Percentiles rank a stretch among this genome's conserved stretches.
phyloP scores from a whole-genome alignment of 768 basidiomycete species.

The Lentinula lateritia region DNA sequence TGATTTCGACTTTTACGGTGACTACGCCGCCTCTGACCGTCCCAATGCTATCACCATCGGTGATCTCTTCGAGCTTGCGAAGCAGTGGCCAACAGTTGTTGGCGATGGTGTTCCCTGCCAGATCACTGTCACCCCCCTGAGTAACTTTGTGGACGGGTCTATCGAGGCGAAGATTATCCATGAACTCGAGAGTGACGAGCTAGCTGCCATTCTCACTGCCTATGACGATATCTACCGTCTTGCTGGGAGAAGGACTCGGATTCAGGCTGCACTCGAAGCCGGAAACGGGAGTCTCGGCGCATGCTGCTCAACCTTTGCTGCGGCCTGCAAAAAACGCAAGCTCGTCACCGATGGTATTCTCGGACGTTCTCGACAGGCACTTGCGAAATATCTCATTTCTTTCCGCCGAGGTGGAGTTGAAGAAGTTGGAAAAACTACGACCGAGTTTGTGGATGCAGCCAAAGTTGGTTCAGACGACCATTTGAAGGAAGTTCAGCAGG shows the following conservation, averaged over 20 bases:
- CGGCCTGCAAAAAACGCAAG: constrained; percentile 6
- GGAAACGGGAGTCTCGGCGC: neutral
- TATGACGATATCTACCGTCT: constrained; percentile 9
- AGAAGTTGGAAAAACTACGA: neutral
- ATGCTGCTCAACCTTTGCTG: constrained; percentile 7
- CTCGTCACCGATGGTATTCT: constrained; percentile 1
- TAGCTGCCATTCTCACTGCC: constrained; percentile 1
- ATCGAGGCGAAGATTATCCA: constrained; percentile 2
- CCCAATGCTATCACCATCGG: constrained; percentile 6
- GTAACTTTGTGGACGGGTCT: constrained; percentile 8
- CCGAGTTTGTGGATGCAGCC: neutral
- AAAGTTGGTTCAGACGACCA: neutral
- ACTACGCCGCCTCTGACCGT: neutral
- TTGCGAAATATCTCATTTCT: constrained; percentile 1
- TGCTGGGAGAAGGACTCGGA: constrained; percentile 1
- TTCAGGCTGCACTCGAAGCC: neutral
- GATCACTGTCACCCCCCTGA: constrained; percentile 10
- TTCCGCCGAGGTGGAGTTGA: constrained; percentile 1
- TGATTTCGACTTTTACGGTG: neutral
- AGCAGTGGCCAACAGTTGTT: constrained; percentile 6
- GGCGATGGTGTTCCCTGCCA: constrained; percentile 13
- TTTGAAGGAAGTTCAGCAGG: constrained; percentile 4
- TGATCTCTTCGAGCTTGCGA: constrained; percentile 11
- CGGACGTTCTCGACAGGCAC: constrained; percentile 3
- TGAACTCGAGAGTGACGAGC: constrained; percentile 7